Conservation (phyloP, 768 basidiomycete species). For the Trametes coccinea region DNA sequence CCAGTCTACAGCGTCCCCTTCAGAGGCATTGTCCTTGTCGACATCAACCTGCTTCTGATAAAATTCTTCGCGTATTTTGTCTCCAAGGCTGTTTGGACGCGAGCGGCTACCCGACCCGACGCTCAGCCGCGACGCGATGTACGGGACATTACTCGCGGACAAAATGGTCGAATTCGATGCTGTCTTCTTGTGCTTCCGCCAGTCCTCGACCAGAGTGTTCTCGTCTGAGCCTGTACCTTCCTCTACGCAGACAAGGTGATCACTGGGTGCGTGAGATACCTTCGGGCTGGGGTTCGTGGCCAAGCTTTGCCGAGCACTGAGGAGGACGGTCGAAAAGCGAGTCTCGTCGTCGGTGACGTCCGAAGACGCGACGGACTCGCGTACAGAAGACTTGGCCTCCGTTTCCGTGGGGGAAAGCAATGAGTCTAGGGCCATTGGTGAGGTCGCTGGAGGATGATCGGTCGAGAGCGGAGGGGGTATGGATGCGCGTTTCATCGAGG, state of each 20-base stretch:
- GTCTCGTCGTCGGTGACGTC: slow-evolving; percentile 64
- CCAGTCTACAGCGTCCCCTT: slow-evolving; percentile 70
- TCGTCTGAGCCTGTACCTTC: slow-evolving; percentile 23
- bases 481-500: background rate
- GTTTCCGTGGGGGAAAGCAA: slow-evolving; percentile 35
- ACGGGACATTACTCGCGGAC: slow-evolving; percentile 51
- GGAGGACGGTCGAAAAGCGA: slow-evolving; percentile 53
- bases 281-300: slow-evolving; percentile 30
- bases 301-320: slow-evolving; percentile 39
- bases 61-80: slow-evolving; percentile 78
- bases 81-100: slow-evolving; percentile 56
- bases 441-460: background rate
- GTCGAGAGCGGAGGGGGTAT: slow-evolving; percentile 2
- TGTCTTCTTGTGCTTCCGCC: slow-evolving; percentile 55
- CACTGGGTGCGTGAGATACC: slow-evolving; percentile 28
- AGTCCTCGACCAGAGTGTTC: slow-evolving; percentile 23
- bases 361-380: slow-evolving; percentile 52
- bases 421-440: slow-evolving; percentile 27
- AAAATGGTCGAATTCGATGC: slow-evolving; percentile 59
- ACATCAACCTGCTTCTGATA: slow-evolving; percentile 61
- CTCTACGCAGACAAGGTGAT: slow-evolving; percentile 22
- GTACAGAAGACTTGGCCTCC: slow-evolving; percentile 22
- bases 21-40: slow-evolving; percentile 36
- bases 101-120: slow-evolving; percentile 38
- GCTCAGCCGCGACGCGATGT: slow-evolving; percentile 56